Conservation (phyloP, 768 basidiomycete species). For the Mycena crocata region DNA sequence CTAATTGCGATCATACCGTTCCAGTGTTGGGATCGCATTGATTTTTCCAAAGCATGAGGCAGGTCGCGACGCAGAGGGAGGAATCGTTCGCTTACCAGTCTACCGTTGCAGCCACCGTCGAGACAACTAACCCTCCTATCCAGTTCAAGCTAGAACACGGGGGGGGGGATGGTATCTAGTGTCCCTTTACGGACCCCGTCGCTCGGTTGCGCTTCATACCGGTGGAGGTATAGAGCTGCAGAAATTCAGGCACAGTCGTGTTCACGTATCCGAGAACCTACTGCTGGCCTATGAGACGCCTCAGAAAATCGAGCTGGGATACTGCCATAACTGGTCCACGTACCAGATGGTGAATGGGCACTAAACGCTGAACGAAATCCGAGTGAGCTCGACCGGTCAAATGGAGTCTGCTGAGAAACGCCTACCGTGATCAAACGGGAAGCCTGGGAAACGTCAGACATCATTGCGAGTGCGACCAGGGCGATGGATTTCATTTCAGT, state of each 20-base stretch:
- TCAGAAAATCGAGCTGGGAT: background rate
- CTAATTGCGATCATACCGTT: too few species aligned
- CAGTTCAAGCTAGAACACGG: too few species aligned
- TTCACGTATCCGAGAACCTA: background rate
- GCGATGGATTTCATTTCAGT: too few species aligned
- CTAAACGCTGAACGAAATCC: too few species aligned
- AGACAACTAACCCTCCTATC: slow-evolving; percentile 40
- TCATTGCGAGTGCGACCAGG: too few species aligned
- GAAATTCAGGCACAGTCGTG: background rate
- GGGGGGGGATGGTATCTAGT: too few species aligned
- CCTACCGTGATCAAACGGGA: too few species aligned
- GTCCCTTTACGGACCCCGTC: too few species aligned
- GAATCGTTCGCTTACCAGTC: slow-evolving; percentile 41
- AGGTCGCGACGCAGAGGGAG: background rate
- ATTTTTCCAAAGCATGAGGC: background rate
- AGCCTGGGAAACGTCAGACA: too few species aligned
- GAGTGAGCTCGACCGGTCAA: too few species aligned
- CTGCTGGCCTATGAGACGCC: background rate
- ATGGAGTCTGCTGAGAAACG: too few species aligned
- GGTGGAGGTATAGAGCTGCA: background rate
- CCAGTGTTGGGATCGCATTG: slow-evolving; percentile 53
- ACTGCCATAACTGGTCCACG: background rate
- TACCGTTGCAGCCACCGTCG: slow-evolving; percentile 64
- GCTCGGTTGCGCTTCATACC: background rate
- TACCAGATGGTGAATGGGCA: slow-evolving; percentile 29